A percentile compares a stretch with the other conserved stretches of the same genome.
Evolutionary conservation across 2,329 filamentous ascomycete genomes (phyloP).

Genomic region (Microcyclosporella mali): DNA sequence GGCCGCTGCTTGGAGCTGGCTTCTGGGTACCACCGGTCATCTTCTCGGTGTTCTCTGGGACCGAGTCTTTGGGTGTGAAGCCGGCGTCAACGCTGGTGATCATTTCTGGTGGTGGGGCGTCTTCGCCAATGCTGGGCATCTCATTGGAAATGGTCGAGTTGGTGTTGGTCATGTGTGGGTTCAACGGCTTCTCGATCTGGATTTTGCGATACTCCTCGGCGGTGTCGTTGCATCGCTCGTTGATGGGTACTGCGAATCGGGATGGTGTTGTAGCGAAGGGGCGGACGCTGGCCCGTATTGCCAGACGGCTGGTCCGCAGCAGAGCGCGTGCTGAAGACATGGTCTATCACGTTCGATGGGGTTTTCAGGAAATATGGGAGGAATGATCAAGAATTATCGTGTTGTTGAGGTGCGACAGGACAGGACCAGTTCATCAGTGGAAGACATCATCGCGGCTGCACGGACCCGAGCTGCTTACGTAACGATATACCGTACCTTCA

Average conservation of each 20-base stretch:
- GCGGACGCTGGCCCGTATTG: slow-evolving; percentile 29
- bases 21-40: slow-evolving; percentile 60
- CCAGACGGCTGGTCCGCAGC: slow-evolving; percentile 41
- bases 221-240: slow-evolving; percentile 48
- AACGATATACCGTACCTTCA: no score
- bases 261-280: slow-evolving; percentile 36
- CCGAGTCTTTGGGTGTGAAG: slow-evolving; percentile 54
- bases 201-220: slow-evolving; percentile 49
- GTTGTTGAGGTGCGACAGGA: no score
- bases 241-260: slow-evolving; percentile 36
- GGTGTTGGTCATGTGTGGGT: slow-evolving; percentile 59
- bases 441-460: no score
- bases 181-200: slow-evolving; percentile 53
- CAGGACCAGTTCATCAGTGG: no score
- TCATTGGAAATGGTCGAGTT: slow-evolving; percentile 58
- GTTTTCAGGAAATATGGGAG: no score
- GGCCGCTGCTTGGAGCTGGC: slow-evolving; percentile 39
- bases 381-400: no score
- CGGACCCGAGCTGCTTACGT: no score
- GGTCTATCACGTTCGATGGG: no score
- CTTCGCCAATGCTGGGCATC: slow-evolving; percentile 54
- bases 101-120: slow-evolving; percentile 55
- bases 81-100: slow-evolving; percentile 51
- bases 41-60: slow-evolving; percentile 57
- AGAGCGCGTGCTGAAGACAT: slow-evolving; percentile 46